A percentile compares a stretch with the other conserved stretches of the same genome.
Evolutionary conservation across 148 eudicot species (phyloP).

Genomic region (Talinum fruticosum): DNA sequence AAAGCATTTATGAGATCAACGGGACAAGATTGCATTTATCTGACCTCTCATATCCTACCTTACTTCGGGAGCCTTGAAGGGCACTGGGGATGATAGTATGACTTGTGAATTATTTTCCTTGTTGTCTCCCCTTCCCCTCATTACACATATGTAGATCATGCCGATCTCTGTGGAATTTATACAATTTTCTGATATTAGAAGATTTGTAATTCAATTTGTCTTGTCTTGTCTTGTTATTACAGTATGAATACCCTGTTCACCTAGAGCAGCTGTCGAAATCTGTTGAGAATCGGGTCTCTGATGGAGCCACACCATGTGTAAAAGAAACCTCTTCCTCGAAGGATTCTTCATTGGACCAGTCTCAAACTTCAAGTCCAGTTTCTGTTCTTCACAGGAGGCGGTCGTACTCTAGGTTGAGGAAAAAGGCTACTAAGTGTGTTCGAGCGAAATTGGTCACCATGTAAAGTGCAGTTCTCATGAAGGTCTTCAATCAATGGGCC

Average conservation of each 20-base stretch:
- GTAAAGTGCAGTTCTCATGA: background rate
- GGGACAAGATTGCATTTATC: background rate
- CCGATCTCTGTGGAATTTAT: background rate
- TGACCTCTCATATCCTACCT: background rate
- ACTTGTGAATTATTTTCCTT: too few species aligned
- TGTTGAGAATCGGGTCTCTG: slow-evolving; percentile 15
- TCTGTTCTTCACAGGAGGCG: slow-evolving; percentile 22
- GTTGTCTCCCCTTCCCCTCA: too few species aligned
- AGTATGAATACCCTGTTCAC: slow-evolving; percentile 10
- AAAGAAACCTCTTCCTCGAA: slow-evolving; percentile 15
- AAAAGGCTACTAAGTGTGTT: slow-evolving; percentile 2
- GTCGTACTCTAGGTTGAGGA: slow-evolving; percentile 2
- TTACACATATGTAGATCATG: background rate
- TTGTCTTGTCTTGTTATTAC: slow-evolving; percentile 10
- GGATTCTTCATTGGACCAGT: slow-evolving; percentile 16
- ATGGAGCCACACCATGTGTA: slow-evolving; percentile 12
- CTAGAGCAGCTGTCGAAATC: background rate
- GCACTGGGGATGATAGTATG: too few species aligned
- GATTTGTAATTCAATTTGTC: background rate
- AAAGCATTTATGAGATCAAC: background rate
- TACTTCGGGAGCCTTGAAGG: too few species aligned
- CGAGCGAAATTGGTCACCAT: slow-evolving; percentile 5
- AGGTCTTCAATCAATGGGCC: background rate
- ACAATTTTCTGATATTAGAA: background rate
- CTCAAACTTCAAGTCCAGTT: slow-evolving; percentile 20